phyloP scores from a whole-genome alignment of 371 early-diverging fungal genomes.

The Homolaphlyctis polyrhiza region DNA sequence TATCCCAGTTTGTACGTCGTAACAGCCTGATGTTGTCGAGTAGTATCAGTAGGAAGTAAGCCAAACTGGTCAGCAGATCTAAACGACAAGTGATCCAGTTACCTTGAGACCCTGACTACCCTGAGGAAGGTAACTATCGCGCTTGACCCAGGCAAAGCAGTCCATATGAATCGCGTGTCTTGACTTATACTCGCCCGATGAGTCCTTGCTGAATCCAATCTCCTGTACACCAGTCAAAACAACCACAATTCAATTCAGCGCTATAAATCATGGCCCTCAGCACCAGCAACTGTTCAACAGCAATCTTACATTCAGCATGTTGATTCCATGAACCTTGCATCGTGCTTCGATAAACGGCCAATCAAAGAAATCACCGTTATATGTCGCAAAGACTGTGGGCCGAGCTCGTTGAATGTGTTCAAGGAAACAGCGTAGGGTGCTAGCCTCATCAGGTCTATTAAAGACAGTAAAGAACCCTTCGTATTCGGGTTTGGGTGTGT shows the following conservation, averaged over 20 bases:
- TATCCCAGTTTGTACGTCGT: slow-evolving; percentile 97
- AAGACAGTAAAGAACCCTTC: slow-evolving; percentile 95
- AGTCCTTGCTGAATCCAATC: slow-evolving; percentile 80
- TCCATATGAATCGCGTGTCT: slow-evolving; percentile 96
- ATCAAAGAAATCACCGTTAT: slow-evolving; percentile 99
- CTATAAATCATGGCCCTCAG: not conserved
- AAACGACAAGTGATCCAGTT: not conserved
- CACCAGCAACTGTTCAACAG: not conserved
- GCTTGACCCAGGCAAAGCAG: slow-evolving; percentile 98
- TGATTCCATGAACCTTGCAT: slow-evolving; percentile 71
- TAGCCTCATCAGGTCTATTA: slow-evolving; percentile 88
- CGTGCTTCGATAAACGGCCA: slow-evolving; percentile 98
- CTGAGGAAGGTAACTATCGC: slow-evolving; percentile 98
- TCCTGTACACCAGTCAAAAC: slow-evolving; percentile 37
- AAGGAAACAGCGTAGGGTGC: slow-evolving; percentile 77
- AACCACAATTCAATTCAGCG: not conserved
- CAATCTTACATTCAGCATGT: slow-evolving; percentile 15
- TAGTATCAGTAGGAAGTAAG: not conserved
- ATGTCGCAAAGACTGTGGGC: slow-evolving; percentile 95
- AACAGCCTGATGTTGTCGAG: slow-evolving; percentile 65
- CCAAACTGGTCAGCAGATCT: not conserved
- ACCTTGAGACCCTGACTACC: slow-evolving; percentile 94
- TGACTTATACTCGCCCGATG: slow-evolving; percentile 82
- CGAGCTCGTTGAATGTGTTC: slow-evolving; percentile 82
- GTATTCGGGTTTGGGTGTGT: slow-evolving; percentile 95